Percentiles rank a stretch among this genome's conserved stretches.
Conservation (phyloP, 768 basidiomycete genomes). For the Leccinum barrowsii region DNA sequence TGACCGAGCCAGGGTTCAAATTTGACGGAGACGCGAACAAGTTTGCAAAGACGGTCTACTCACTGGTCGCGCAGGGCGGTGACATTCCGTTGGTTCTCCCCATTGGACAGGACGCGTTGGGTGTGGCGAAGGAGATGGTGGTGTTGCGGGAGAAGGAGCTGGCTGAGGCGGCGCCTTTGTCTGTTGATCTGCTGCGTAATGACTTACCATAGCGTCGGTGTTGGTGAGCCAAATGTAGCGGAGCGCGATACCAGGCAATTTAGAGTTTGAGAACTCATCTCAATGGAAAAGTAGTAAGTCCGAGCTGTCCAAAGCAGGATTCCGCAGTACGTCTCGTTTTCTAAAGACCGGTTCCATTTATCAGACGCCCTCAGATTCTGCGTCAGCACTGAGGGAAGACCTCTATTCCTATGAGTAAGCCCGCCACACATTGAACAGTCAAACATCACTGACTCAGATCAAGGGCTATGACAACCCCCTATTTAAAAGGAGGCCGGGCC, state of each 20-base stretch:
- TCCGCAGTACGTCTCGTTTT: background rate
- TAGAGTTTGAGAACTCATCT: background rate
- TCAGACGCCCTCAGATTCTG: background rate
- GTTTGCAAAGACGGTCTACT: slow-evolving; percentile 5
- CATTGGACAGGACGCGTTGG: slow-evolving; percentile 14
- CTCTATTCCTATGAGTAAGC: no score
- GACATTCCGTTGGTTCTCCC: slow-evolving; percentile 12
- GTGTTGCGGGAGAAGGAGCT: background rate
- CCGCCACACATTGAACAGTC: no score
- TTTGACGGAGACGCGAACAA: slow-evolving; percentile 14
- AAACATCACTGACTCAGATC: no score
- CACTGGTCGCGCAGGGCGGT: background rate
- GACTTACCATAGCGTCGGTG: background rate
- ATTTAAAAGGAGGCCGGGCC: no score
- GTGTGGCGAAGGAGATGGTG: background rate
- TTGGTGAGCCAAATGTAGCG: no score
- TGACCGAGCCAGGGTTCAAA: background rate
- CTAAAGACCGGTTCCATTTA: no score
- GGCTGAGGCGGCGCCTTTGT: slow-evolving; percentile 7
- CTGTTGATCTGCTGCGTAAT: slow-evolving; percentile 6
- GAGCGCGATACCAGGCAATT: background rate
- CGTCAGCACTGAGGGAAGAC: no score
- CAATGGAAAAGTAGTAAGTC: background rate
- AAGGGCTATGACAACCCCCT: no score
- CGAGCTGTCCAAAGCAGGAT: background rate